phyloP scores from a whole-genome alignment of 768 basidiomycete species.

The Suillus cothurnatus region DNA sequence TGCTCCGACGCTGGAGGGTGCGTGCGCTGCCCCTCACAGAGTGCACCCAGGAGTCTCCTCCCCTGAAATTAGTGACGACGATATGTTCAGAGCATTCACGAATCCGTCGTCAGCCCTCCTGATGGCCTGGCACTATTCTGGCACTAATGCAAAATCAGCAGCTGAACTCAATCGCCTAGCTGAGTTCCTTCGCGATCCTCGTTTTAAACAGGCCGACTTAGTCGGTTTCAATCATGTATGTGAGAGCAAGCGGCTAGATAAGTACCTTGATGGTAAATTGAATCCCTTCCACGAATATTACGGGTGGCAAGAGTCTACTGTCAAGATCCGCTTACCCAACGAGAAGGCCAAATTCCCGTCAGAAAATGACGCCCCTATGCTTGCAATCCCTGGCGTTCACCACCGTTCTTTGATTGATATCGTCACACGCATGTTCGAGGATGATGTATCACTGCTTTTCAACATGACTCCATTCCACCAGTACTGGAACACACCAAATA shows the following conservation, averaged over 20 bases:
- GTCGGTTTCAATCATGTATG: conserved; percentile 17
- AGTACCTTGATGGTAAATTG: conserved; percentile 6
- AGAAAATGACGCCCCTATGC: conserved; percentile 3
- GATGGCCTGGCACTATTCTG: conserved; percentile 35
- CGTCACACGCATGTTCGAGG: conserved; percentile 2
- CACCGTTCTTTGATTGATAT: conserved; percentile 7
- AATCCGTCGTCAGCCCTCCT: conserved; percentile 26
- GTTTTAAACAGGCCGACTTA: conserved; percentile 26
- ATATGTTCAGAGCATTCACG: conserved; percentile 22
- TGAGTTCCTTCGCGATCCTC: conserved; percentile 23
- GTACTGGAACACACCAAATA: conserved; percentile 5
- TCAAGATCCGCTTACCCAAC: conserved; percentile 7
- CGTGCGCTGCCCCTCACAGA: not conserved
- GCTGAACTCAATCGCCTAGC: conserved; percentile 29
- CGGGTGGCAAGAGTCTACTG: conserved; percentile 9
- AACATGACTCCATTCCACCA: conserved; percentile 12
- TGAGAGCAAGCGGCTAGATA: not conserved
- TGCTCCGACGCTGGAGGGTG: not conserved
- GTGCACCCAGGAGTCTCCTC: not conserved
- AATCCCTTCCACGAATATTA: conserved; percentile 14
- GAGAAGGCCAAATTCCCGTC: conserved; percentile 6
- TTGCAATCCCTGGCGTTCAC: not conserved
- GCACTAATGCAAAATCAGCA: conserved; percentile 28
- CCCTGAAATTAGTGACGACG: not conserved
- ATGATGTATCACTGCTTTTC: not conserved